Conservation (phyloP, 768 basidiomycete genomes). For the Hericium coralloides region DNA sequence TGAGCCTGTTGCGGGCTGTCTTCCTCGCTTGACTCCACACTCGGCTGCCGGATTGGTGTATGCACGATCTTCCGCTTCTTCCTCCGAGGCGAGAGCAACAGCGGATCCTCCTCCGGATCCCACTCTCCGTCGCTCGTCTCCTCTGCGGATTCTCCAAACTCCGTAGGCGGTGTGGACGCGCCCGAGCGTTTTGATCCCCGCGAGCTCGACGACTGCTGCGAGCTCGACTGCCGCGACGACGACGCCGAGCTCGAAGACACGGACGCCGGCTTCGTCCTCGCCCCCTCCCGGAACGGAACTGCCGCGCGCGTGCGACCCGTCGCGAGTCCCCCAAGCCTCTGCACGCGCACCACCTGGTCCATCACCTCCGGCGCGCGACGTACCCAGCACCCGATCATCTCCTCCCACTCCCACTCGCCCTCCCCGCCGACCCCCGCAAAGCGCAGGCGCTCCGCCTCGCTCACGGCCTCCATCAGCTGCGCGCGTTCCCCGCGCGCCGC, state of each 20-base stretch:
- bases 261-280: background rate
- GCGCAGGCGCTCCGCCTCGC: background rate
- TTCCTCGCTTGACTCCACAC: too few species aligned
- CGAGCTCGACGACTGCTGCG: too few species aligned
- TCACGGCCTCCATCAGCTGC: background rate
- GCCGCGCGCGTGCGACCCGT: background rate
- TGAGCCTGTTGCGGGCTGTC: too few species aligned
- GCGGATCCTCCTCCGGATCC: background rate
- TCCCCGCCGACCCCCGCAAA: background rate
- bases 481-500: background rate
- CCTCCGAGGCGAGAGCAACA: background rate
- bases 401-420: conserved; percentile 1
- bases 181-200: too few species aligned
- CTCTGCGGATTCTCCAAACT: too few species aligned
- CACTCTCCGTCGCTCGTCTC: background rate
- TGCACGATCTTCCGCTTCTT: background rate
- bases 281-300: background rate
- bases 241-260: background rate
- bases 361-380: background rate
- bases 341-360: background rate
- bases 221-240: too few species aligned
- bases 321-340: background rate
- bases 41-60: background rate
- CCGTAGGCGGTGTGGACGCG: too few species aligned
- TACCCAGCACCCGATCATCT: conserved; percentile 2